Base-by-base conservation (phyloP, 768 basidiomycete genomes). In the Cubamyces sp. region DNA sequence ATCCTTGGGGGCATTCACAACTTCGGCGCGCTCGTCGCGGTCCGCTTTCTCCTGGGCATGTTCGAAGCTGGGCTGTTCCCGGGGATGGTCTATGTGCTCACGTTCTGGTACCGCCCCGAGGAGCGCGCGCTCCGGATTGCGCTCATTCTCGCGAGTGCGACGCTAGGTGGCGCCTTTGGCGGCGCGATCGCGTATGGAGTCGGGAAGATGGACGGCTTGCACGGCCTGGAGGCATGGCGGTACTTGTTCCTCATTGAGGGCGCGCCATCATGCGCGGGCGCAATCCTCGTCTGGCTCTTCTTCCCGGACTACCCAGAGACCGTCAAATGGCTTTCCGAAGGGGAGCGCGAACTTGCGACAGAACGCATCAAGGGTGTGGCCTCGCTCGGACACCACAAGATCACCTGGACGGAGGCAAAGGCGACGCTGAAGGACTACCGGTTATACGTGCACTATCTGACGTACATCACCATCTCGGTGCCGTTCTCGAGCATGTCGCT, bases 241-340 rank as follows among this genome's bases (percentile, higher is more conserved):
- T 76, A 70, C 70, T 68, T 76, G 7, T 79, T 78, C 73, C 75
- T 78, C 67, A 73, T 81, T 55, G 83, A 84, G 66, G 83, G 82
- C 19, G 72, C 79, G 5, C 69, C 81, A 11, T 81, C 82, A 3
- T 75, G 78, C 67, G 65, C 78, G 25, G 72, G 68, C 45, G 72
- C 74, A 21, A 14, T 77, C 23, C 57, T 75, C 8, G 70, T 73
- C 8, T 74, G 66, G 57, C 70, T 72, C 55, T 50, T 73, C 56
- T 77, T 82, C 25, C 77, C 79, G 47, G 84, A 85, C 69, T 84
- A 79, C 72, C 83, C 83, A 0, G 81, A 81, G 51, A 79, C 80
- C 2, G 69, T 71, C 12, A 67, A 63, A 26, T 83, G 82, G 78
- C 74, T 85, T 21, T 78, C 76, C 0, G 71, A 73, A 2, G 71